phyloP scores from a whole-genome alignment of 805 yeast species.

The Maudiozyma saulgeensis region DNA sequence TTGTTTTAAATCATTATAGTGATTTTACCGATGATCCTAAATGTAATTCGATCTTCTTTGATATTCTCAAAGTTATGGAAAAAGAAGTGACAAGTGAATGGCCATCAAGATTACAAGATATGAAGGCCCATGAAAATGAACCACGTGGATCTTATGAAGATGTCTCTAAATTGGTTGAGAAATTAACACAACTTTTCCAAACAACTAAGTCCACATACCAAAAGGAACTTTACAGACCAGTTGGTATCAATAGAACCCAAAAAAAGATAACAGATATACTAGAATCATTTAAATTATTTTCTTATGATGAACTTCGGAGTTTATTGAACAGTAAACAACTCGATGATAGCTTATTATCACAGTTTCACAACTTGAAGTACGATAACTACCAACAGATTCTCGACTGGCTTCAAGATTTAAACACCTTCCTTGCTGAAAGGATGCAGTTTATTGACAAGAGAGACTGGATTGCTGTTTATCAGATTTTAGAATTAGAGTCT shows the following conservation, averaged over 20 bases:
- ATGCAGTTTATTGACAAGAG: conserved; percentile 39
- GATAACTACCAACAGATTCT: conserved; percentile 38
- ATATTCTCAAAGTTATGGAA: conserved; percentile 57
- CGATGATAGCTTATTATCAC: conserved; percentile 25
- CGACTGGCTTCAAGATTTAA: conserved; percentile 53
- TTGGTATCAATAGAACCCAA: conserved; percentile 18
- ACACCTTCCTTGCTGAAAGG: conserved; percentile 48
- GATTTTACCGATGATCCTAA: conserved; percentile 64
- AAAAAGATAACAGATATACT: conserved; percentile 15
- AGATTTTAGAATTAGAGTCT: conserved; percentile 60
- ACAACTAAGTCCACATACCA: conserved; percentile 60
- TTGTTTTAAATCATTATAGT: conserved; percentile 62
- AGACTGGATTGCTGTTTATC: conserved; percentile 76
- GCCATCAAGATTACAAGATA: conserved; percentile 35
- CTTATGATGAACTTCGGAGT: conserved; percentile 12
- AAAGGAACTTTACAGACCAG: conserved; percentile 60
- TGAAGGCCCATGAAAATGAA: conserved; percentile 12
- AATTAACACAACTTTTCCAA: conserved; percentile 41
- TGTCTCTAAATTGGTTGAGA: conserved; percentile 21
- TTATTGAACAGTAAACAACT: conserved; percentile 6
- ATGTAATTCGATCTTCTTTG: conserved; percentile 51
- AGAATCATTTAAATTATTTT: conserved; percentile 11
- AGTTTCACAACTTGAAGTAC: conserved; percentile 11
- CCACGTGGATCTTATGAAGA: conserved; percentile 15
- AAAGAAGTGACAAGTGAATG: conserved; percentile 48